A percentile compares a stretch with the other conserved stretches of the same genome.
Conservation (phyloP, 495 filamentous ascomycete species). For the Copromyces sp. region DNA sequence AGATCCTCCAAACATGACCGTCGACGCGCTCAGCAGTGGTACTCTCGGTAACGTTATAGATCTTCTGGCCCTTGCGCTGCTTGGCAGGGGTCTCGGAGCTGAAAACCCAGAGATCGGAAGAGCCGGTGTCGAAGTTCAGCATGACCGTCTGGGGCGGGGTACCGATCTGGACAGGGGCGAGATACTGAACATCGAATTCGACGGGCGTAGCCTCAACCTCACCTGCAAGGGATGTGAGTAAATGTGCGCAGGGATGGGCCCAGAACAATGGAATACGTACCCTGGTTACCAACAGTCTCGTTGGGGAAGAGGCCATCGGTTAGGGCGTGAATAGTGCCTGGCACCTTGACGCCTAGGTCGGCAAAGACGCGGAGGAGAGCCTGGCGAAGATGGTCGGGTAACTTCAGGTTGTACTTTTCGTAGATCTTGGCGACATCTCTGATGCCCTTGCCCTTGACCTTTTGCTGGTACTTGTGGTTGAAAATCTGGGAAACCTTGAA, state of each 20-base stretch:
- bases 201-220: conserved; percentile 30
- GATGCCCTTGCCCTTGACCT: conserved; percentile 27
- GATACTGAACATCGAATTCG: conserved; percentile 57
- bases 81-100: conserved; percentile 33
- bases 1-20: conserved; percentile 55
- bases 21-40: conserved; percentile 37
- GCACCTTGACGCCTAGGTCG: conserved; percentile 19
- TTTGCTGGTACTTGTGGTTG: conserved; percentile 27
- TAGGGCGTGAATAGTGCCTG: conserved; percentile 6
- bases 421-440: conserved; percentile 34
- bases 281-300: conserved; percentile 6
- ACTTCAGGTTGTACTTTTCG: conserved; percentile 27
- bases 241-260: background rate
- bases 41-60: conserved; percentile 46
- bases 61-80: conserved; percentile 40
- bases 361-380: conserved; percentile 19
- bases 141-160: conserved; percentile 60
- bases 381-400: conserved; percentile 23
- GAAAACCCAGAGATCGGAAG: conserved; percentile 61
- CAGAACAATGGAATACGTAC: background rate
- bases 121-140: conserved; percentile 70
- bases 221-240: conserved; percentile 8
- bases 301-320: conserved; percentile 5
- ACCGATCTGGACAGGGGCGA: conserved; percentile 57
- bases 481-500: conserved; percentile 32